phyloP scores from a whole-genome alignment of 768 basidiomycete genomes.

The Panellus pusillus region DNA sequence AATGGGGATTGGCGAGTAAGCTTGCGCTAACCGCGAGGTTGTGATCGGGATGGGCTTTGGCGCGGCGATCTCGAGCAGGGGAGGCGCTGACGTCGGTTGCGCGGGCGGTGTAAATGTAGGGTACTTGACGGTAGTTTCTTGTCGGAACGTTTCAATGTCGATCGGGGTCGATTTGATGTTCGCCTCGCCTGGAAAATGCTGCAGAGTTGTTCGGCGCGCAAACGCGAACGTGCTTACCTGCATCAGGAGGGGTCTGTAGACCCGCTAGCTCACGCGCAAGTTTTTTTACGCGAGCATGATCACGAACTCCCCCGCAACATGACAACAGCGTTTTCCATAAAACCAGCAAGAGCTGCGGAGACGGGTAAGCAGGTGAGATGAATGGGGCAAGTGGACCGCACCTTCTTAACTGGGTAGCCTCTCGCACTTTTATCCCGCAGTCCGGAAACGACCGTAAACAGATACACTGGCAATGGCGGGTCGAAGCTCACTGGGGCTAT shows the following conservation, averaged over 20 bases:
- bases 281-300: conserved; percentile 79
- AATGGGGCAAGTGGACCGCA: conserved; percentile 28
- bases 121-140: conserved; percentile 93
- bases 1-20: conserved; percentile 89
- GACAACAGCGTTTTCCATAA: conserved; percentile 93
- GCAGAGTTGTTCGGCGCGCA: conserved; percentile 5
- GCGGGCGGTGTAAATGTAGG: conserved; percentile 83
- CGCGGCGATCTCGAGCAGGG: conserved; percentile 30
- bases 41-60: conserved; percentile 36
- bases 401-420: conserved; percentile 98
- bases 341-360: conserved; percentile 76
- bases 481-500: conserved; percentile 80
- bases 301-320: conserved; percentile 91
- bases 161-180: conserved; percentile 88
- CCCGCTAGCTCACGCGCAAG: conserved; percentile 84
- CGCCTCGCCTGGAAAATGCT: conserved; percentile 38
- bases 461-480: conserved; percentile 89
- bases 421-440: conserved; percentile 92
- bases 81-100: conserved; percentile 34
- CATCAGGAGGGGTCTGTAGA: conserved; percentile 57
- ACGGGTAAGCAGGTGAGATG: conserved; percentile 14
- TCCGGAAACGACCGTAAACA: conserved; percentile 88
- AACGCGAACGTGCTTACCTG: conserved; percentile 27
- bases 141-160: conserved; percentile 86
- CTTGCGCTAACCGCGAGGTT: conserved; percentile 77